Conservation (phyloP, 495 filamentous ascomycete genomes). For the Daldinia grandis region DNA sequence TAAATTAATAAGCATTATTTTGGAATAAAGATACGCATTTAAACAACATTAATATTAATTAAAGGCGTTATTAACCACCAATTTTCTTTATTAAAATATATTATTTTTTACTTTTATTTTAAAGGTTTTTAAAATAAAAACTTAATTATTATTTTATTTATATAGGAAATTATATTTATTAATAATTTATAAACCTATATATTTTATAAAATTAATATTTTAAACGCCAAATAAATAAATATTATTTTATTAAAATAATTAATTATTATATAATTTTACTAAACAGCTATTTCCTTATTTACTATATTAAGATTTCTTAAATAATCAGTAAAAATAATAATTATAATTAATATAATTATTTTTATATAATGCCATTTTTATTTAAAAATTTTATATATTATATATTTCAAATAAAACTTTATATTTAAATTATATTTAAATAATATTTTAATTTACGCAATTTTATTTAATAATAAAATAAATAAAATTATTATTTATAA, state of each 20-base stretch:
- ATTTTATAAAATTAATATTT: neutral
- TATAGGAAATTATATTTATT: neutral
- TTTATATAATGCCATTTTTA: neutral
- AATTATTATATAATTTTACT: constrained; percentile 5
- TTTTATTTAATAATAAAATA: constrained; percentile 2
- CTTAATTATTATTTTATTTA: neutral
- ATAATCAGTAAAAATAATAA: neutral
- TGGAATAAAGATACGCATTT: neutral
- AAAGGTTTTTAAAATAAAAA: constrained; percentile 5
- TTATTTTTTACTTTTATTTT: no score
- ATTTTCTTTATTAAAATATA: neutral
- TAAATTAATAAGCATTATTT: constrained; percentile 2
- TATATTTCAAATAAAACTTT: neutral
- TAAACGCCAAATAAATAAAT: constrained; percentile 10
- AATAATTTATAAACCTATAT: constrained; percentile 3
- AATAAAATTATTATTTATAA: constrained; percentile 3
- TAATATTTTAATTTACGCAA: neutral
- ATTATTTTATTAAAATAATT: neutral
- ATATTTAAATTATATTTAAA: constrained; percentile 1
- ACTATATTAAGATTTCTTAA: neutral
- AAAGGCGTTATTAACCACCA: neutral
- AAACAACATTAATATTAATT: neutral
- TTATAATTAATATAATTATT: neutral
- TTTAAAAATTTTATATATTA: neutral
- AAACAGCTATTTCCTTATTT: neutral